These are phyloP conservation scores for Ustilago esculenta DNA, from an alignment of 1,284 basidiomycete genomes.

Conservation along the genomic window DNA sequence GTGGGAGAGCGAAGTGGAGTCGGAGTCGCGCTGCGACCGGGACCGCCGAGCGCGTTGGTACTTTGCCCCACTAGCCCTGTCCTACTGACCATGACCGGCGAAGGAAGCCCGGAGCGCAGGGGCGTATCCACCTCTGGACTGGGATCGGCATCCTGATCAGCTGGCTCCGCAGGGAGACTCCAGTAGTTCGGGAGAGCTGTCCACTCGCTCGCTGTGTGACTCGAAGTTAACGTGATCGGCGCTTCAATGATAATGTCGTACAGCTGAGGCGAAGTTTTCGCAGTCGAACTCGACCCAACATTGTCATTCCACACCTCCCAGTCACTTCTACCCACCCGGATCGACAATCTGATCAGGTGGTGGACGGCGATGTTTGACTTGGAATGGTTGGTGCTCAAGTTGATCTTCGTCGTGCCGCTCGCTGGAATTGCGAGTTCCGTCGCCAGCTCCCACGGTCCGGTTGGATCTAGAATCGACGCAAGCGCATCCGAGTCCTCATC, in stretches of 20 bases:
- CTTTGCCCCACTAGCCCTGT: slow-evolving; percentile 22
- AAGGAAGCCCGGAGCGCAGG: slow-evolving; percentile 24
- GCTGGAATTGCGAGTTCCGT: slow-evolving; percentile 53
- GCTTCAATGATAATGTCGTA: slow-evolving; percentile 91
- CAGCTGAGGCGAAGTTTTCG: slow-evolving; percentile 29
- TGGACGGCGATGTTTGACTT: slow-evolving; percentile 81
- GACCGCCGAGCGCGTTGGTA: background rate
- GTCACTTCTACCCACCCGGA: slow-evolving; percentile 77
- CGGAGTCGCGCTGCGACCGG: background rate
- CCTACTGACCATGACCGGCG: slow-evolving; percentile 24
- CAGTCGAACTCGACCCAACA: slow-evolving; percentile 5
- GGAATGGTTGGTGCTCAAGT: slow-evolving; percentile 84
- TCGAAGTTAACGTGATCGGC: slow-evolving; percentile 72
- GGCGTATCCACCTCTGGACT: slow-evolving; percentile 14
- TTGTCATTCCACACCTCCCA: slow-evolving; percentile 12
- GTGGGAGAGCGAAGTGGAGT: slow-evolving; percentile 13
- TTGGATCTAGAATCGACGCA: slow-evolving; percentile 69
- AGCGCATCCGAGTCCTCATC: slow-evolving; percentile 46
- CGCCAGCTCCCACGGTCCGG: slow-evolving; percentile 73
- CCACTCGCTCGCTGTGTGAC: slow-evolving; percentile 62
- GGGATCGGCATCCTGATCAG: slow-evolving; percentile 1
- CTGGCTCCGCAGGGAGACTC: slow-evolving; percentile 38
- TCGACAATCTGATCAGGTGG: slow-evolving; percentile 83
- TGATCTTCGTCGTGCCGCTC: slow-evolving; percentile 70
- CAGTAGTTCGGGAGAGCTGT: slow-evolving; percentile 61